phyloP scores from a whole-genome alignment of 306 rosid species.

The Begonia fuchsioides region DNA sequence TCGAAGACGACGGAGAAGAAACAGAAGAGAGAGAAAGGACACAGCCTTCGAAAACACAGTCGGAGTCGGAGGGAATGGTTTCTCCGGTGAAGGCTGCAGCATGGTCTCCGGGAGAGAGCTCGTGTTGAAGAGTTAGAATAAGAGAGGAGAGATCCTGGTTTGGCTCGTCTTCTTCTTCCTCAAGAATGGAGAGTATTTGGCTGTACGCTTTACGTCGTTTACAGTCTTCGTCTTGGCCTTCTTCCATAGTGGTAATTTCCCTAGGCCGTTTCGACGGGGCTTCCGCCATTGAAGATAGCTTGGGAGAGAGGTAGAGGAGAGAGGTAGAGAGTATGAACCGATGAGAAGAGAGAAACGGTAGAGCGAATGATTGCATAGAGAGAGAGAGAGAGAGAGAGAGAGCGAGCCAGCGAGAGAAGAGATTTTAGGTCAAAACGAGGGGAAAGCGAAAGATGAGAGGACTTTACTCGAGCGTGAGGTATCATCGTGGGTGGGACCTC shows the following conservation, averaged over 20 bases:
- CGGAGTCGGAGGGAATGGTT: constrained; percentile 2
- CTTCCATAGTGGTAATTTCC: constrained; percentile 21
- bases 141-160: constrained; percentile 42
- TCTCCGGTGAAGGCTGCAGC: constrained; percentile 10
- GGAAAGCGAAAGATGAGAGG: too few relatives aligned
- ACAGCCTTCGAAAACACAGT: background rate
- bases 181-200: constrained; percentile 61
- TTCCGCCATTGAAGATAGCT: constrained; percentile 16
- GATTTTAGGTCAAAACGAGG: too few relatives aligned
- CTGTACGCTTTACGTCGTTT: constrained; percentile 48
- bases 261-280: constrained; percentile 35
- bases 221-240: constrained; percentile 10
- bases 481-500: too few relatives aligned
- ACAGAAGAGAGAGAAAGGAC: too few relatives aligned
- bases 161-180: constrained; percentile 54
- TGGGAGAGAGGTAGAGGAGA: background rate
- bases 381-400: background rate
- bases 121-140: constrained; percentile 55
- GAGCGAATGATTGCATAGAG: background rate
- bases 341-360: background rate
- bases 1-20: constrained; percentile 1
- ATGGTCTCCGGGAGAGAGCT: constrained; percentile 20
- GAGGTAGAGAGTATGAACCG: background rate
- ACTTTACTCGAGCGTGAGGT: too few relatives aligned
- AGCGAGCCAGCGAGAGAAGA: too few relatives aligned